Evolutionary conservation across 2,329 filamentous ascomycete genomes (phyloP), one percentile per base, ranked within the genome.

Genomic region (Diplocarpon mali): DNA sequence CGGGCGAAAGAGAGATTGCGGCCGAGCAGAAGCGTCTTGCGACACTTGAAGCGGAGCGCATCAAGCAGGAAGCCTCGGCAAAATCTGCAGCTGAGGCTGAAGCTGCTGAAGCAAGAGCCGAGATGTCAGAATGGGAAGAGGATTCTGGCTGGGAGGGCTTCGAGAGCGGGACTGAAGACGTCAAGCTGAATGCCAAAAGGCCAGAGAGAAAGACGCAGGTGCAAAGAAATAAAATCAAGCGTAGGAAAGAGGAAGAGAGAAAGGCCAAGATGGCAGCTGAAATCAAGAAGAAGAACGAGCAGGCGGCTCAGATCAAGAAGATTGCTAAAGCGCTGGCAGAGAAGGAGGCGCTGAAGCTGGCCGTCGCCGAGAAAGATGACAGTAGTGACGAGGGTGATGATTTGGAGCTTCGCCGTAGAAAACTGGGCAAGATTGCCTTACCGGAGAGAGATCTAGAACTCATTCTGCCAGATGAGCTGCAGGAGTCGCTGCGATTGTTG

Each of bases 121-220:
- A 80, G 40, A 59, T 83, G 46, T 80, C 76, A 0, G 78, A 78
- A 62, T 90, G 78, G 70, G 87, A 93, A 48, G 85, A 90, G 57
- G 89, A 95, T 60, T 92, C 85, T 38, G 88, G 85, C 12, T 95
- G 88, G 87, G 90, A 89, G 63, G 85, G 85, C 0, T 78, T 87
- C 53, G 82, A 95, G 67, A 95, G 86, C 61, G 88, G 86, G 45
- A 76, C 74, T 9, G 82, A 87, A 55, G 82, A 85, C 50, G 69
- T 75, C 60, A 66, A 59, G 27, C 51, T 79, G 42, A 80, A 76
- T 58, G 75, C 76, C 49, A 95, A 94, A 68, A 73, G 81, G 48
- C 83, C 85, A 2, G 76, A 85, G 64, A 75, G 90, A 58, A 96
- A 96, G 70, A 93, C 87, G 2, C 84, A 80, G 40, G 72, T 78